Percentiles rank a stretch among this genome's conserved stretches.
Conservation (phyloP, 495 filamentous ascomycete genomes). For the Tuber magnatum region DNA sequence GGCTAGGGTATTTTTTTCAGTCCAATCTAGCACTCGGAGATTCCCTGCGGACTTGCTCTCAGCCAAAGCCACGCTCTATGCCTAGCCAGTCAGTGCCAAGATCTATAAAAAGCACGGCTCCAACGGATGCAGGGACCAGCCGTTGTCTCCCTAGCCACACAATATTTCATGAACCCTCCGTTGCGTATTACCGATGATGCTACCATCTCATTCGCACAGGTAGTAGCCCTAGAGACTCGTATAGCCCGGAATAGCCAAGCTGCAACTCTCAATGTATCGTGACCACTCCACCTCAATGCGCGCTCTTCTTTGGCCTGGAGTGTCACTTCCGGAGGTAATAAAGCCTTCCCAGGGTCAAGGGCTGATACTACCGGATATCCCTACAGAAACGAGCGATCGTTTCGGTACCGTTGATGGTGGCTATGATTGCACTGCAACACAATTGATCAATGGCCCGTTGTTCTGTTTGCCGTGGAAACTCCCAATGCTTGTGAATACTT, state of each 20-base stretch:
- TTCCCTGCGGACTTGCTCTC: conserved; percentile 47
- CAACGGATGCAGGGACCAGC: conserved; percentile 36
- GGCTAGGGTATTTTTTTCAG: conserved; percentile 46
- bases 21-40: conserved; percentile 49
- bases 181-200: conserved; percentile 47
- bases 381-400: conserved; percentile 33
- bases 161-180: conserved; percentile 48
- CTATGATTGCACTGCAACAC: conserved; percentile 22
- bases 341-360: conserved; percentile 48
- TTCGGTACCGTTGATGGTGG: conserved; percentile 25
- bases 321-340: conserved; percentile 49
- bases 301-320: conserved; percentile 49
- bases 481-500: conserved; percentile 6
- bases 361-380: conserved; percentile 38
- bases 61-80: conserved; percentile 46
- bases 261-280: conserved; percentile 47
- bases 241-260: conserved; percentile 53
- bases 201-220: conserved; percentile 53
- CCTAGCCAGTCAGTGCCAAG: conserved; percentile 35
- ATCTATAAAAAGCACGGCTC: conserved; percentile 32
- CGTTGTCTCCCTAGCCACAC: conserved; percentile 43
- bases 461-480: background rate
- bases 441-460: background rate
- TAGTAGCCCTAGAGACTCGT: conserved; percentile 52
- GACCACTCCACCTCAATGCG: conserved; percentile 39